Conservation (phyloP, 176 grass and related monocot genomes). For the Pharus latifolius region DNA sequence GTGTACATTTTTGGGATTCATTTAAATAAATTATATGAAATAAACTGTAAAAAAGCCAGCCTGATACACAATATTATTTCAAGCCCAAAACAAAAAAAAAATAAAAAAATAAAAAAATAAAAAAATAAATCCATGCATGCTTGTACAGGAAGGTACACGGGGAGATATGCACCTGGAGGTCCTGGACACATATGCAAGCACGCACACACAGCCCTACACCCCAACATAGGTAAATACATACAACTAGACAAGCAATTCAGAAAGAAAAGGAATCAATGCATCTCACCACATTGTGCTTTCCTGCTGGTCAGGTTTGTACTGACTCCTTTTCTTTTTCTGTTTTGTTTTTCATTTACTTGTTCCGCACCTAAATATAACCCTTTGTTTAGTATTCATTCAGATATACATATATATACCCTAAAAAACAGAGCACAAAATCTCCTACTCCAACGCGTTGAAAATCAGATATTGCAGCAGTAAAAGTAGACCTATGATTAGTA, state of each 20-base stretch:
- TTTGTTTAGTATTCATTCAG: slow-evolving; percentile 43
- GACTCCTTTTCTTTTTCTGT: slow-evolving; percentile 72
- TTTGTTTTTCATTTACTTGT: slow-evolving; percentile 71
- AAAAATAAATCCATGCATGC: background rate
- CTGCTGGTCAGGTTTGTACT: slow-evolving; percentile 53
- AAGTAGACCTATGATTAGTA: background rate
- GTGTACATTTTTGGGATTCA: background rate
- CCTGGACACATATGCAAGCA: background rate
- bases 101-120: too few species aligned
- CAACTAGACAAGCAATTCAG: slow-evolving; percentile 24
- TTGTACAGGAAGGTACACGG: background rate
- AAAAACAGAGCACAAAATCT: slow-evolving; percentile 22
- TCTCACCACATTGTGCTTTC: slow-evolving; percentile 57
- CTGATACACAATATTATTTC: background rate
- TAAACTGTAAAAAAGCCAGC: background rate
- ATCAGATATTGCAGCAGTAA: background rate
- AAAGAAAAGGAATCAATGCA: slow-evolving; percentile 51
- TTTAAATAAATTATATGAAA: background rate
- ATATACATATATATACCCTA: slow-evolving; percentile 42
- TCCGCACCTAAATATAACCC: slow-evolving; percentile 54
- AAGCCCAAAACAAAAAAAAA: too few species aligned
- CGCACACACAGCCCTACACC: slow-evolving; percentile 3
- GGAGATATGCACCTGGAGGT: background rate
- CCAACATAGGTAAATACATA: slow-evolving; percentile 3
- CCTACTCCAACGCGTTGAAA: slow-evolving; percentile 13